Base-by-base conservation (phyloP, 306 rosid genomes). In the Quercus suber region DNA sequence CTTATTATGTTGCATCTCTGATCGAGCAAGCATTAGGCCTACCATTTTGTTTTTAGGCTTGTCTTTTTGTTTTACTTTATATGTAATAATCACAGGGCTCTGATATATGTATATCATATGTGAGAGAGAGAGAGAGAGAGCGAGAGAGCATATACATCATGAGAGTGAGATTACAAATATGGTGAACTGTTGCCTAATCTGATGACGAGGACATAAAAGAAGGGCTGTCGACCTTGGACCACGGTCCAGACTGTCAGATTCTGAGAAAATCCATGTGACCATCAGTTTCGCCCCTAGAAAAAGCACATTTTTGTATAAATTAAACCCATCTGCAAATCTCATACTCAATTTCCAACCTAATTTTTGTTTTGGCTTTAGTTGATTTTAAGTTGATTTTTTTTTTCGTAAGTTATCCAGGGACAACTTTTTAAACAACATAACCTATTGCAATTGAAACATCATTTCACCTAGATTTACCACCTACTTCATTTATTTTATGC, bases 191-290 rank as follows among this genome's bases (percentile, higher is more conserved):
- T 76, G 87, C 55, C 85, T 71, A 19, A 74, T 82, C 74, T 64
- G 79, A 19, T 68, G 58, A 83, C n/a, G 79, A 78, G 45, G 84
- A 84, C 88, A 71, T 53, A 77, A 41, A 37, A 30, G 65, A 79
- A 82, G 72, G 78, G 71, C 41, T 77, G 82, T 80, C 31, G 77
- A 75, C 30, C 57, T 79, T 58, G 80, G 82, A 82, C 85, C 80
- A 63, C 81, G 86, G 90, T 83, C 96, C 90, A 81, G 75, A 14
- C 45, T 77, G 91, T 91, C 94, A 91, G 97, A 82, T 49, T 4
- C 81, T 79, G 89, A 80, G 76, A 53, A 63, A 83, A 86, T 83
- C 88, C 92, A 89, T 88, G 92, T 91, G 96, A 86, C 76, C 79
- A 74, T 73, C 78, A 37, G 80, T 89, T 82, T 79, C 81, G 60